These are phyloP conservation scores for Rhynchosporium agropyri DNA, from an alignment of 2,329 filamentous ascomycete species.

Conservation along the genomic window DNA sequence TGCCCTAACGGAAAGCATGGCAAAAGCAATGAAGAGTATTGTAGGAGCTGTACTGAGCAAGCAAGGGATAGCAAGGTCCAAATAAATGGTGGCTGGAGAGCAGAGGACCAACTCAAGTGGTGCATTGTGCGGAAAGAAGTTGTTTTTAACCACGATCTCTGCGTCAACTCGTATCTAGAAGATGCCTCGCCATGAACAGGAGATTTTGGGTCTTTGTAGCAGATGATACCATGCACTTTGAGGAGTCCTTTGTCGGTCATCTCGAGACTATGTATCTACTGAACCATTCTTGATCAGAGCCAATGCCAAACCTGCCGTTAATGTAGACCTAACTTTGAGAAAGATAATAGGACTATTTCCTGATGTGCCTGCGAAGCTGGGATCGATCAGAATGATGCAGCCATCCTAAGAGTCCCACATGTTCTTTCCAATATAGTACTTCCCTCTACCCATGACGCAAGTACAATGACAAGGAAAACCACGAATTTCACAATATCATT, in stretches of 20 bases:
- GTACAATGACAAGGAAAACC: no score
- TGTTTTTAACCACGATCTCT: constrained; percentile 1
- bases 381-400: no score
- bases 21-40: constrained; percentile 6
- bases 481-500: no score
- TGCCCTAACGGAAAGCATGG: constrained; percentile 11
- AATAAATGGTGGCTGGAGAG: constrained; percentile 5
- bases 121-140: constrained; percentile 3
- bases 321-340: no score
- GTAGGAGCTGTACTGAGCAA: constrained; percentile 3
- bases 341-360: no score
- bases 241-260: not conserved
- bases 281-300: no score
- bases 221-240: not conserved
- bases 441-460: no score
- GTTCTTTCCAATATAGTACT: no score
- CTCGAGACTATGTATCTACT: no score
- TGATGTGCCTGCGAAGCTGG: no score
- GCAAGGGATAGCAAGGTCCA: not conserved
- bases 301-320: no score
- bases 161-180: not conserved
- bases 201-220: not conserved
- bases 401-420: no score
- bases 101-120: constrained; percentile 3
- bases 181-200: not conserved